Percentiles rank a stretch among this genome's conserved stretches.
phyloP scores from a whole-genome alignment of 441 rosid species.

The Manihot esculenta region DNA sequence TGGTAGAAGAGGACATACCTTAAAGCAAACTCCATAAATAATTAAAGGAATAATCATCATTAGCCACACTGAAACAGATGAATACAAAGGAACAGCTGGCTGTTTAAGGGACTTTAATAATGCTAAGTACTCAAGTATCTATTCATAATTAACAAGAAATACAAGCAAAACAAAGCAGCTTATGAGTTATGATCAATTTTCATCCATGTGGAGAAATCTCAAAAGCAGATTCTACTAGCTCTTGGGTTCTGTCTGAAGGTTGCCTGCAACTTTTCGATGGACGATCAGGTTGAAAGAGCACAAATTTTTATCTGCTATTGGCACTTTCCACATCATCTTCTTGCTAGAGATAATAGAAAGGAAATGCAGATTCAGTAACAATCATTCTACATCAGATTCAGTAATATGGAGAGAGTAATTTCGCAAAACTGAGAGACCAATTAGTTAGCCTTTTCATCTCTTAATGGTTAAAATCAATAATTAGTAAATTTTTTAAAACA shows the following conservation, averaged over 20 bases:
- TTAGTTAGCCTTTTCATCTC: too few relatives aligned
- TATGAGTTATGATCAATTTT: neutral
- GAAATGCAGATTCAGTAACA: too few relatives aligned
- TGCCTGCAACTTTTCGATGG: neutral
- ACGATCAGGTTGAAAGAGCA: too few relatives aligned
- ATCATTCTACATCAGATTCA: too few relatives aligned
- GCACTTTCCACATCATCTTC: neutral
- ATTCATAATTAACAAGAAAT: neutral
- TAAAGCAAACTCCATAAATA: constrained; percentile 21
- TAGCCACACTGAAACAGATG: neutral
- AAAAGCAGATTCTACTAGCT: neutral
- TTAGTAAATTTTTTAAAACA: too few relatives aligned
- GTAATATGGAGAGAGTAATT: too few relatives aligned
- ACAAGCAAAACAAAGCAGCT: too few relatives aligned
- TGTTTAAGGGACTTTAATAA: neutral
- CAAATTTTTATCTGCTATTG: too few relatives aligned
- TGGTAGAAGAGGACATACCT: constrained; percentile 1
- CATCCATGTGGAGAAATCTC: neutral
- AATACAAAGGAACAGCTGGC: neutral
- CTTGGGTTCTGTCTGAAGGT: neutral
- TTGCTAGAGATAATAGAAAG: too few relatives aligned
- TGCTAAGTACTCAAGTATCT: constrained; percentile 9
- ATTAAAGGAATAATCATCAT: neutral
- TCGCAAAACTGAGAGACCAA: too few relatives aligned
- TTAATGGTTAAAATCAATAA: too few relatives aligned